These are phyloP conservation scores for Streptanthus diversifolius DNA, from an alignment of 345 rosid species.

Conservation along the genomic window DNA sequence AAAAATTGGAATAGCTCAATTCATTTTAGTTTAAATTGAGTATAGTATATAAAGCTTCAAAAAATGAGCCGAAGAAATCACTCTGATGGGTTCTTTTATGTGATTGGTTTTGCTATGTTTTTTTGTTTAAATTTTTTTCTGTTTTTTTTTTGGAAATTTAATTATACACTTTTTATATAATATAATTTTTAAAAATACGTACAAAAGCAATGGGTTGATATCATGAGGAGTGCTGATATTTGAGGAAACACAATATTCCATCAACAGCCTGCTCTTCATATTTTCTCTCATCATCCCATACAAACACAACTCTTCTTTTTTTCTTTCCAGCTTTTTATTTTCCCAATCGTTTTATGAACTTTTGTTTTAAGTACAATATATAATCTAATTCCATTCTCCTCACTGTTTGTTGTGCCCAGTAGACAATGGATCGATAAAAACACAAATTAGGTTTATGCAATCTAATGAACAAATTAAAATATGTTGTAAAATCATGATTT, in stretches of 20 bases:
- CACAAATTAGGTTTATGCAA: neutral
- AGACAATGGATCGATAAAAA: neutral
- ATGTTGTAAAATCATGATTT: neutral
- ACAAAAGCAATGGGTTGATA: slow-evolving; percentile 27
- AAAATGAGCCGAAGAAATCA: too few species aligned
- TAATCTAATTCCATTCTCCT: neutral
- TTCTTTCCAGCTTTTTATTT: slow-evolving; percentile 27
- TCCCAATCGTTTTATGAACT: slow-evolving; percentile 7
- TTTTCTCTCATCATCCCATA: slow-evolving; percentile 26
- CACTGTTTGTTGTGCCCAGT: neutral
- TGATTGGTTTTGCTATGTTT: neutral
- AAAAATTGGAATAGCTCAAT: neutral
- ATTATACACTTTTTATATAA: neutral
- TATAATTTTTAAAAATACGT: neutral
- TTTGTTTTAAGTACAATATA: neutral
- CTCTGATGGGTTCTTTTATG: neutral
- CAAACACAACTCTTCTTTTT: slow-evolving; percentile 3
- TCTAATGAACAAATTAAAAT: neutral
- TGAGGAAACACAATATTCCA: slow-evolving; percentile 39
- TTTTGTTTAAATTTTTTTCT: neutral
- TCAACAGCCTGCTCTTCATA: slow-evolving; percentile 29
- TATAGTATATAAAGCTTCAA: too few species aligned
- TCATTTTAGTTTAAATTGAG: too few species aligned
- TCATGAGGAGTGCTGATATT: slow-evolving; percentile 29
- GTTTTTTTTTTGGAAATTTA: neutral